phyloP scores from a whole-genome alignment of 2,329 filamentous ascomycete genomes.

The Penicillium sp. region DNA sequence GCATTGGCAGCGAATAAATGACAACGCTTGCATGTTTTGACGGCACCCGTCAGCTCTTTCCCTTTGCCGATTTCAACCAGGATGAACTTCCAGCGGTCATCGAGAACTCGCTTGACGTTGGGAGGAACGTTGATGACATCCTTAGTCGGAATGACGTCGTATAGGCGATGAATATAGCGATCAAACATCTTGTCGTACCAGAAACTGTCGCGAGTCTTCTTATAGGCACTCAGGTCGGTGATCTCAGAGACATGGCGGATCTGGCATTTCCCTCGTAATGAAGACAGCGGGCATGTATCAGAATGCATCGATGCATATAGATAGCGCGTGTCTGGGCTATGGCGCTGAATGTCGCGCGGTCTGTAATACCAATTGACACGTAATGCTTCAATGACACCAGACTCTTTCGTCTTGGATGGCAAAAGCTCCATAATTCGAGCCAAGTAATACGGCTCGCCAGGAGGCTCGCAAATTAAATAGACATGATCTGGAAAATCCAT shows the following conservation, averaged over 20 bases:
- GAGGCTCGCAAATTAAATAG: constrained; percentile 94
- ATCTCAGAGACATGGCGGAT: constrained; percentile 88
- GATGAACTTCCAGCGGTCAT: constrained; percentile 95
- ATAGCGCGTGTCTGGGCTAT: constrained; percentile 81
- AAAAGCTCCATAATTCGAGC: constrained; percentile 98
- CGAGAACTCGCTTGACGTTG: constrained; percentile 89
- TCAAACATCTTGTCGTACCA: constrained; percentile 98
- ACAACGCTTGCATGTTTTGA: constrained; percentile 94
- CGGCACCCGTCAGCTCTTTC: constrained; percentile 91
- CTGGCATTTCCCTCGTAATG: constrained; percentile 86
- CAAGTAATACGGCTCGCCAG: constrained; percentile 95
- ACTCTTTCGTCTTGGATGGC: constrained; percentile 68
- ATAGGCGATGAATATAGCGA: constrained; percentile 95
- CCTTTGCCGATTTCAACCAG: constrained; percentile 88
- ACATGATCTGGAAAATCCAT: constrained; percentile 61
- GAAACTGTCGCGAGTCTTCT: constrained; percentile 79
- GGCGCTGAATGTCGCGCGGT: constrained; percentile 89
- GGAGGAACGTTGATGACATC: constrained; percentile 94
- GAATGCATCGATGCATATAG: constrained; percentile 99
- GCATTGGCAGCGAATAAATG: constrained; percentile 86
- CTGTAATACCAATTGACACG: constrained; percentile 98
- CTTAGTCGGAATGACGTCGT: constrained; percentile 88
- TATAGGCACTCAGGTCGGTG: constrained; percentile 72
- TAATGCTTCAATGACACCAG: constrained; percentile 72
- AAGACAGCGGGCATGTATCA: constrained; percentile 86